These are phyloP conservation scores for Dissophora globulifera DNA, from an alignment of 192 early-diverging fungal genomes.

Conservation along the genomic window DNA sequence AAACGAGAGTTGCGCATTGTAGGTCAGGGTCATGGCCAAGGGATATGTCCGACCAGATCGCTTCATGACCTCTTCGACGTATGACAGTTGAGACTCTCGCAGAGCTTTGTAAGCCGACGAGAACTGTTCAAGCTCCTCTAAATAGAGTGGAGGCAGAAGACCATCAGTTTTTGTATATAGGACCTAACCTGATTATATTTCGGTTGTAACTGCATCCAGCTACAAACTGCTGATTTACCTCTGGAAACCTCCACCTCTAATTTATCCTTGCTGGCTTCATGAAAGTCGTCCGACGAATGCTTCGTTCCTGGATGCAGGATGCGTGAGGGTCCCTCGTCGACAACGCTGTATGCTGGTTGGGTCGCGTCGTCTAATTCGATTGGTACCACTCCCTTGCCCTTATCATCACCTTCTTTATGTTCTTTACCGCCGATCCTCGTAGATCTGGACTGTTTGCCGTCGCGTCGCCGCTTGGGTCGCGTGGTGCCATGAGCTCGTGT, in stretches of 20 bases:
- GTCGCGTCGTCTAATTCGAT: not conserved
- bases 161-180: not conserved
- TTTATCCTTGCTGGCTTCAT: too few relatives aligned
- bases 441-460: too few relatives aligned
- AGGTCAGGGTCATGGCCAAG: not conserved
- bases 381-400: constrained; percentile 1
- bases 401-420: not conserved
- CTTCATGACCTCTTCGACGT: not conserved
- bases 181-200: too few relatives aligned
- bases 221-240: too few relatives aligned
- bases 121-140: constrained; percentile 20
- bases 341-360: too few relatives aligned
- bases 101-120: constrained; percentile 11
- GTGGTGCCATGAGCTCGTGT: too few relatives aligned
- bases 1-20: constrained; percentile 4
- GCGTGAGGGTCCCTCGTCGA: too few relatives aligned
- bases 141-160: too few relatives aligned
- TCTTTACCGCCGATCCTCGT: not conserved
- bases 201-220: too few relatives aligned
- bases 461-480: not conserved
- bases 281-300: too few relatives aligned
- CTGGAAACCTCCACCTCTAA: too few relatives aligned
- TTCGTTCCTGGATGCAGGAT: too few relatives aligned
- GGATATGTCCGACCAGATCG: not conserved
- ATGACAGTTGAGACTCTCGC: not conserved